Conservation (phyloP, 2,329 filamentous ascomycete species). For the Cladosporium cucumerinum region DNA sequence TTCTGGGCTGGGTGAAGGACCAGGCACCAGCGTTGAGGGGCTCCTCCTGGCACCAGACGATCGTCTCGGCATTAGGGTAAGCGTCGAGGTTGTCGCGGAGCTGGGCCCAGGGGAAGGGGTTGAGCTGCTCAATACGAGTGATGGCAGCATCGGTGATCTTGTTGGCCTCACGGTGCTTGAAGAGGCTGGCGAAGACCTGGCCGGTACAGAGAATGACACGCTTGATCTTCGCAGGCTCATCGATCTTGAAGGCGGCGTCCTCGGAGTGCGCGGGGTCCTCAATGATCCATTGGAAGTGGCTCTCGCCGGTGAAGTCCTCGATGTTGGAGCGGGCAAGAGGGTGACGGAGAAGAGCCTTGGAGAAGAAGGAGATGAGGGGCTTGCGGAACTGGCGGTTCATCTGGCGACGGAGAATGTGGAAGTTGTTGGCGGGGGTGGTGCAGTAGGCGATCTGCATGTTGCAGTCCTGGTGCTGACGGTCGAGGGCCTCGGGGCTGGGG, state of each 20-base stretch:
- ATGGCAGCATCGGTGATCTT: slow-evolving; percentile 87
- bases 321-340: slow-evolving; percentile 84
- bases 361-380: slow-evolving; percentile 97
- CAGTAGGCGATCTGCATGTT: slow-evolving; percentile 99
- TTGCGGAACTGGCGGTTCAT: slow-evolving; percentile 99
- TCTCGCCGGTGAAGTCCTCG: slow-evolving; percentile 85
- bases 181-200: slow-evolving; percentile 85
- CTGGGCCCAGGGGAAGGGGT: slow-evolving; percentile 98
- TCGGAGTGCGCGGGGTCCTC: slow-evolving; percentile 79
- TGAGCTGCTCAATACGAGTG: slow-evolving; percentile 93
- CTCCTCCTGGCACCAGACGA: slow-evolving; percentile 97
- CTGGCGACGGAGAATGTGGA: slow-evolving; percentile 93
- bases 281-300: slow-evolving; percentile 96
- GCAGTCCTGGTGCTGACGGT: slow-evolving; percentile 97
- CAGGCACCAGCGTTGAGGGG: slow-evolving; percentile 95
- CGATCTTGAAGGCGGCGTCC: slow-evolving; percentile 59
- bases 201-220: slow-evolving; percentile 92
- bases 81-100: slow-evolving; percentile 93
- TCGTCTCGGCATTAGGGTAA: slow-evolving; percentile 96
- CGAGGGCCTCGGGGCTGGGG: slow-evolving; percentile 81
- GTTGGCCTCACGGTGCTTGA: slow-evolving; percentile 86
- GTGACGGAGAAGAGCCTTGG: slow-evolving; percentile 92
- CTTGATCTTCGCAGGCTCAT: slow-evolving; percentile 79
- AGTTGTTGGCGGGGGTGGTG: slow-evolving; percentile 93
- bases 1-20: slow-evolving; percentile 94